Percentiles rank a stretch among this genome's conserved stretches.
These are phyloP conservation scores for Clitoria ternatea DNA, from an alignment of 306 rosid species.

Conservation along the genomic window DNA sequence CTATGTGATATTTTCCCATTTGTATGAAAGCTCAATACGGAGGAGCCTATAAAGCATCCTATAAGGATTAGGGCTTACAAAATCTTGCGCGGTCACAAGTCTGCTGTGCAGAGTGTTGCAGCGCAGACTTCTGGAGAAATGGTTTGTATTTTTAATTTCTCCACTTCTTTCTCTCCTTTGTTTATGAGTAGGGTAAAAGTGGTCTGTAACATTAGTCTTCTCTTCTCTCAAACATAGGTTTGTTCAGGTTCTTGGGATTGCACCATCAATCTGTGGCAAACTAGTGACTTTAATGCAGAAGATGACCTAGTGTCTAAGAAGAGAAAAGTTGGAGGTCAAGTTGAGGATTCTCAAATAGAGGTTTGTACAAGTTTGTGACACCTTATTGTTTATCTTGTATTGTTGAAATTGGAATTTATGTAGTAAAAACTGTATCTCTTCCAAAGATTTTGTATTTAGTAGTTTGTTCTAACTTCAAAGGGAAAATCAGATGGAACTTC, in stretches of 20 bases:
- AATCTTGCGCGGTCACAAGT: conserved; percentile 72
- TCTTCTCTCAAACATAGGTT: conserved; percentile 43
- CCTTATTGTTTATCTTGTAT: not conserved
- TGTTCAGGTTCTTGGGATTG: conserved; percentile 98
- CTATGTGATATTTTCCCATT: conserved; percentile 18
- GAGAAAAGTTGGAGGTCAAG: conserved; percentile 55
- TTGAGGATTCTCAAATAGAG: conserved; percentile 71
- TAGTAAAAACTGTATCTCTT: not conserved
- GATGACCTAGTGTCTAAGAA: conserved; percentile 70
- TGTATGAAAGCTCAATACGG: conserved; percentile 48
- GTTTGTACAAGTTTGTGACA: conserved; percentile 33
- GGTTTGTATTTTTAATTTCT: conserved; percentile 32
- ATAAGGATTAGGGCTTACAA: conserved; percentile 61
- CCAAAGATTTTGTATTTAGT: not conserved
- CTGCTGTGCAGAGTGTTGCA: conserved; percentile 77
- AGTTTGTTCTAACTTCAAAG: not conserved
- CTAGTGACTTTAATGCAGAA: conserved; percentile 47
- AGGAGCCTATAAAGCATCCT: conserved; percentile 44
- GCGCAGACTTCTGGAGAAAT: conserved; percentile 63
- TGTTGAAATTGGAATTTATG: conserved; percentile 3
- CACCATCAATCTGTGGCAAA: conserved; percentile 76
- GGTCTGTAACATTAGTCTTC: conserved; percentile 18
- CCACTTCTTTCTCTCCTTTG: conserved; percentile 3
- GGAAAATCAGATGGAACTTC: not conserved
- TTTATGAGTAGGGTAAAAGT: not conserved